Conservation (phyloP, 805 yeast genomes). For the Pichia californica region DNA sequence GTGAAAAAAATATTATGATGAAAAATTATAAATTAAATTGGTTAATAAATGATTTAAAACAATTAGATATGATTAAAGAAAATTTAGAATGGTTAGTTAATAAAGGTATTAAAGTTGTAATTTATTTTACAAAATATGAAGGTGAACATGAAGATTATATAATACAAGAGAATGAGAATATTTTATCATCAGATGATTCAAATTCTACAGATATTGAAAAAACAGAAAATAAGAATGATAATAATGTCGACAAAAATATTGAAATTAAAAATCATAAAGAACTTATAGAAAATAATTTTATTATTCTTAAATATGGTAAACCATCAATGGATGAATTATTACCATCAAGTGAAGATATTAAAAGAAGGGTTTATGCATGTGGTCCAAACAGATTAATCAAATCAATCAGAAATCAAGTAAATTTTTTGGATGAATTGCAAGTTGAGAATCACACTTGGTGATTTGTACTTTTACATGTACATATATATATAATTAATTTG, state of each 20-base stretch:
- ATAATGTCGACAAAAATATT: too few species aligned
- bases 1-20: background rate
- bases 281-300: too few species aligned
- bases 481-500: background rate
- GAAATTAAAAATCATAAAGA: too few species aligned
- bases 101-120: slow-evolving; percentile 8
- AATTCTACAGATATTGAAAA: too few species aligned
- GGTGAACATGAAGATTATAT: background rate
- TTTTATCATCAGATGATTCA: background rate
- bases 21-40: slow-evolving; percentile 15
- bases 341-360: background rate
- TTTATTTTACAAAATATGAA: slow-evolving; percentile 4
- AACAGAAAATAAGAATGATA: too few species aligned
- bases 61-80: slow-evolving; percentile 11
- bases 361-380: slow-evolving; percentile 9
- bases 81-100: slow-evolving; percentile 10
- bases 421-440: slow-evolving; percentile 1
- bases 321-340: slow-evolving; percentile 3
- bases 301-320: slow-evolving; percentile 2
- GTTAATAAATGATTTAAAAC: slow-evolving; percentile 15
- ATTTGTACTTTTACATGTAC: background rate
- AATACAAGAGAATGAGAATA: background rate
- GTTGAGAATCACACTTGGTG: slow-evolving; percentile 8
- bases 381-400: slow-evolving; percentile 2
- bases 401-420: background rate